Percentiles rank a stretch among this genome's conserved stretches.
phyloP scores from a whole-genome alignment of 225 moss, liverwort and hornwort species.

The Straminergon stramineum region DNA sequence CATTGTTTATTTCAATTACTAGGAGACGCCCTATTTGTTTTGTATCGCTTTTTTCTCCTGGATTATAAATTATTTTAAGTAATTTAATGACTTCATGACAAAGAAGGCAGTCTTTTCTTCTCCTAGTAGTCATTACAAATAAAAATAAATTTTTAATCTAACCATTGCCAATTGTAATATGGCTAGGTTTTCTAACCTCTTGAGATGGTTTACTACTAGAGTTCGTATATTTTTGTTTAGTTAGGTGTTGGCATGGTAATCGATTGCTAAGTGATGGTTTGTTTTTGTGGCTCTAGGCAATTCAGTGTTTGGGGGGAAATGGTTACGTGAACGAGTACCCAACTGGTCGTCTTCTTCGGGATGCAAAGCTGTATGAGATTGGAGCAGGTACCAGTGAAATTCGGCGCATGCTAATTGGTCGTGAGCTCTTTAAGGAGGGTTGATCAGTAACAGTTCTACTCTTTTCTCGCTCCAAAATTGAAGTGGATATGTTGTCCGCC shows the following conservation, averaged over 20 bases:
- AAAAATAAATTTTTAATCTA: neutral
- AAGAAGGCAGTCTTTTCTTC: neutral
- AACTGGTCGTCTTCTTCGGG: constrained; percentile 91
- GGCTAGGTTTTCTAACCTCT: neutral
- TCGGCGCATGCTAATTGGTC: constrained; percentile 85
- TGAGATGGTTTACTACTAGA: too few relatives aligned
- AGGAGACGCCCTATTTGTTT: neutral
- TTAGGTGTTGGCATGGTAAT: neutral
- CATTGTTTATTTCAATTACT: neutral
- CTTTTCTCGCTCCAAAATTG: neutral
- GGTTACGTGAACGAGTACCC: constrained; percentile 97
- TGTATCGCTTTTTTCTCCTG: neutral
- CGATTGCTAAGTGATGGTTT: neutral
- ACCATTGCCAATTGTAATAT: neutral
- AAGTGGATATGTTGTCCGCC: neutral
- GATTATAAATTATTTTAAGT: neutral
- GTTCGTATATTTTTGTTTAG: neutral
- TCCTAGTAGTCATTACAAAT: neutral
- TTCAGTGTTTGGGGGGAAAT: constrained; percentile 96
- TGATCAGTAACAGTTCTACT: neutral
- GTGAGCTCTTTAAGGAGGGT: constrained; percentile 87
- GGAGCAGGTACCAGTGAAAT: constrained; percentile 99
- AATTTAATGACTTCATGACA: neutral
- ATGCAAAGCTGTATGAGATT: constrained; percentile 97
- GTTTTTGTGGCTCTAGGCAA: constrained; percentile 42